These are phyloP conservation scores for Trebouxia sp. DNA, from an alignment of 139 green algal species.

Conservation along the genomic window DNA sequence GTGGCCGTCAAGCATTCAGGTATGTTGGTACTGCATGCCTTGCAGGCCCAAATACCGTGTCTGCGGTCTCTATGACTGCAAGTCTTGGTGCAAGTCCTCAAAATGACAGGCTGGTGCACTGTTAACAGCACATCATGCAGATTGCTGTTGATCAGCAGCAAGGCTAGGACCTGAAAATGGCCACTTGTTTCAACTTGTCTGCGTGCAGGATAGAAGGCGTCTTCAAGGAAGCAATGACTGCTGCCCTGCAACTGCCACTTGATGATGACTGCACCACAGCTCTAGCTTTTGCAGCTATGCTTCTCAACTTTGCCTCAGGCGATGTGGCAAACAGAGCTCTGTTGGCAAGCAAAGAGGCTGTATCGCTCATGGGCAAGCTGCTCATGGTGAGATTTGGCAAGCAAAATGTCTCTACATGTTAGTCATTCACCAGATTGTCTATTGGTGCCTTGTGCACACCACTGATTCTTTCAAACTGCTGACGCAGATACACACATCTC, in stretches of 20 bases:
- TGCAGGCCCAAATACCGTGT: too few species aligned
- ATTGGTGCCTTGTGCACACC: not conserved
- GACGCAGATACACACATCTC: not conserved
- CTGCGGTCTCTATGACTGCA: too few species aligned
- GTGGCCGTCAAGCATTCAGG: constrained; percentile 48
- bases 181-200: not conserved
- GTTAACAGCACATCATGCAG: not conserved
- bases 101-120: not conserved
- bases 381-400: constrained; percentile 52
- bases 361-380: constrained; percentile 47
- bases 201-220: constrained; percentile 45
- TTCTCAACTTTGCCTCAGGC: constrained; percentile 44
- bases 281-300: constrained; percentile 35
- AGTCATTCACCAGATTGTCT: too few species aligned
- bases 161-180: too few species aligned
- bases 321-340: constrained; percentile 51
- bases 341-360: constrained; percentile 41
- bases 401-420: too few species aligned
- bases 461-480: too few species aligned
- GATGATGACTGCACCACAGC: constrained; percentile 41
- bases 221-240: constrained; percentile 51
- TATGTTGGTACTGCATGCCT: too few species aligned
- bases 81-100: not conserved
- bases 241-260: constrained; percentile 32
- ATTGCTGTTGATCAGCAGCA: not conserved